A percentile compares a stretch with the other conserved stretches of the same genome.
phyloP scores from a whole-genome alignment of 345 rosid species.

The Hypericum androsaemum region DNA sequence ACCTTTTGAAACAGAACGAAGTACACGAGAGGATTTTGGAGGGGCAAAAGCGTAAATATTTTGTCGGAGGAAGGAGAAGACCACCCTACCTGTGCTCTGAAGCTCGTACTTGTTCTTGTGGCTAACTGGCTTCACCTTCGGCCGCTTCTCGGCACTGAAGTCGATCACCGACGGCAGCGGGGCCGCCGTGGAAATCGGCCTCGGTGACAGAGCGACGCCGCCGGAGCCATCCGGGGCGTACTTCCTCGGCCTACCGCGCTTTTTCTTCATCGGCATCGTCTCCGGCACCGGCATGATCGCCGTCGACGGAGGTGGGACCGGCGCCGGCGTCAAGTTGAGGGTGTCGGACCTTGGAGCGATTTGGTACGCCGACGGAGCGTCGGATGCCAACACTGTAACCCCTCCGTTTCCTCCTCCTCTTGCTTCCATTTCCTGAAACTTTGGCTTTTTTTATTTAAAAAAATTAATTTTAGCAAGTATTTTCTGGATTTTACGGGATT shows the following conservation, averaged over 20 bases:
- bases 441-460: no score
- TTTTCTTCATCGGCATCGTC: constrained; percentile 60
- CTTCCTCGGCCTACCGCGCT: constrained; percentile 90
- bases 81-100: constrained; percentile 51
- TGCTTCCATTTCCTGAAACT: constrained; percentile 51
- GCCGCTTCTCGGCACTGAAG: constrained; percentile 66
- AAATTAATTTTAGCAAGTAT: constrained; percentile 2
- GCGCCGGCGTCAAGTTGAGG: constrained; percentile 23
- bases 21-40: constrained; percentile 4
- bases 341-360: constrained; percentile 71
- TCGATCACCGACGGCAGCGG: constrained; percentile 82
- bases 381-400: constrained; percentile 82
- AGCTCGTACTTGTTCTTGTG: constrained; percentile 58
- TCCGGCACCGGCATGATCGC: constrained; percentile 10
- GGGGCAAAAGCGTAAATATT: no score
- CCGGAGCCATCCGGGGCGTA: constrained; percentile 77
- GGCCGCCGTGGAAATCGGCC: constrained; percentile 71
- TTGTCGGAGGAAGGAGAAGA: no score
- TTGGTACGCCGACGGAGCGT: constrained; percentile 78
- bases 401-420: constrained; percentile 52
- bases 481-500: constrained; percentile 6
- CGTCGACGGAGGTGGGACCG: constrained; percentile 17
- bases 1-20: neutral
- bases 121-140: constrained; percentile 61
- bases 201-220: constrained; percentile 61